Conservation (phyloP, 768 basidiomycete species). For the Brasilioporus rufonigricans region DNA sequence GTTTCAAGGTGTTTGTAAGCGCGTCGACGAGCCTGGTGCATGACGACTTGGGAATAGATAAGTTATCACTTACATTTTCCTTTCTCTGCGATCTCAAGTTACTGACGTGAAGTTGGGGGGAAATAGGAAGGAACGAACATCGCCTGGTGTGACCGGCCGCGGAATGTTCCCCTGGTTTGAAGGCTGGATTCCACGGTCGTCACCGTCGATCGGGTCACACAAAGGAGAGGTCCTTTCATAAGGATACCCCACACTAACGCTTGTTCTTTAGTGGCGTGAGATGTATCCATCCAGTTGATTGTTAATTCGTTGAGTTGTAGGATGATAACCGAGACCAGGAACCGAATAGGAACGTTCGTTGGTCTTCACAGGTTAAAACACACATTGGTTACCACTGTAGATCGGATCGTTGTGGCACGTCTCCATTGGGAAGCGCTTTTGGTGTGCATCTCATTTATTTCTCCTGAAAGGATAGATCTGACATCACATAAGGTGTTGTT, state of each 20-base stretch:
- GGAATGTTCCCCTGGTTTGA: background rate
- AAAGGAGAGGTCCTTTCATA: background rate
- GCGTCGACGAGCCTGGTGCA: background rate
- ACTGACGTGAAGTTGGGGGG: background rate
- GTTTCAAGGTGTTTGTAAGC: conserved; percentile 1
- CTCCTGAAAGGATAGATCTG: background rate
- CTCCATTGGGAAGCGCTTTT: background rate
- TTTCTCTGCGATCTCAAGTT: background rate
- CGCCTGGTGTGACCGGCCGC: background rate
- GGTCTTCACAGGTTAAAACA: background rate
- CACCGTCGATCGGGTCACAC: conserved; percentile 9
- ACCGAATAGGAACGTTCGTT: conserved; percentile 1
- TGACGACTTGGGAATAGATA: background rate
- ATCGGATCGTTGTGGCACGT: background rate
- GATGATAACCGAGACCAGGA: conserved; percentile 4
- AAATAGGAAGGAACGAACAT: background rate
- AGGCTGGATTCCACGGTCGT: background rate
- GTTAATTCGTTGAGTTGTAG: background rate
- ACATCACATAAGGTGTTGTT: background rate
- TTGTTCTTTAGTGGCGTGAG: background rate
- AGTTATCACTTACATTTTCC: background rate
- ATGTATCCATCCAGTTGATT: background rate
- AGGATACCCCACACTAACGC: conserved; percentile 5
- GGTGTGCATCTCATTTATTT: background rate
- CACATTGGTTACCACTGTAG: background rate